Base-by-base conservation (phyloP, 83 land plant species). In the Thuja plicata region DNA sequence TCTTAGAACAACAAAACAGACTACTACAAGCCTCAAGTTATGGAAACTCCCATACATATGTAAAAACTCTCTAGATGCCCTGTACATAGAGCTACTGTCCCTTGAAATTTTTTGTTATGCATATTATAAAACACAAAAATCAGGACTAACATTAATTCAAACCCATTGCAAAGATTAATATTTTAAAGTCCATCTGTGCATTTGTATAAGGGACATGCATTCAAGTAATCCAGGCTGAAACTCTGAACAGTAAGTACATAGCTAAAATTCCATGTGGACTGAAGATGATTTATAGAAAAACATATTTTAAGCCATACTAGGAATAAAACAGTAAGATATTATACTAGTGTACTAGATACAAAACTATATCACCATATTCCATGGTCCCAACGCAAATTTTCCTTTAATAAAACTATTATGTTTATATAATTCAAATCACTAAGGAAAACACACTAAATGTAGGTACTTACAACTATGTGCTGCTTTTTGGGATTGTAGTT, bases 401-500 rank as follows among this genome's bases (percentile, higher is more conserved):
- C 17, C 1, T 37, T 35, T 3, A 54, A 15, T 32, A 57, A 57
- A 57, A 52, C 17, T 32, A 76, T 5, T 35, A n/a, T 40, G 16
- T 41, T 12, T 11, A 74, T 46, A 38, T 8, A 27, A 43, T 41
- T 73, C 82, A 87, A 87, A 86, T 86, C n/a, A 45, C 54, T 81
- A 6, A 24, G 85, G 46, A 38, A 77, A 73, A 34, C 80, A 43
- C 17, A 45, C 43, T 40, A 16, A 73, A 66, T 71, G 32, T 21
- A 6, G 32, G 45, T 34, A 83, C 88, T 89, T 92, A 98, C 99
- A 86, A 97, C 89, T 62, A 94, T 91, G 89, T 96, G 89, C 84
- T 96, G 93, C 92, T 92, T 95, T 84, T 94, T 94, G 43, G 94
- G 93, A 91, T 98, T 93, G 89, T 92, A 98, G 83, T 98, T 97